Conservation (phyloP, 257 asterid species). For the Jaltomata sinuosa region DNA sequence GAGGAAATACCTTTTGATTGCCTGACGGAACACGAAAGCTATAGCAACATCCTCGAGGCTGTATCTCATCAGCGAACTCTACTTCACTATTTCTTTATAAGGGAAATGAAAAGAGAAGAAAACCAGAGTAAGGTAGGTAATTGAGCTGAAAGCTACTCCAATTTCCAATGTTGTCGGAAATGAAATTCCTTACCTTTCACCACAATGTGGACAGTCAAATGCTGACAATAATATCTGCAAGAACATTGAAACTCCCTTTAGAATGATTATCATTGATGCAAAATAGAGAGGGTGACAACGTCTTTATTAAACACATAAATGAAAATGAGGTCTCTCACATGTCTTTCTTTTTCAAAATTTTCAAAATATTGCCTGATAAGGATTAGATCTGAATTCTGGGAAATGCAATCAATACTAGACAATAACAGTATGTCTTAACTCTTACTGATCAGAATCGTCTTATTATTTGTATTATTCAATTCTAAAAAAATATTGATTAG, state of each 20-base stretch:
- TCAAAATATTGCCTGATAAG: neutral
- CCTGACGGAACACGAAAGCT: slow-evolving; percentile 51
- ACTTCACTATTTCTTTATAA: slow-evolving; percentile 77
- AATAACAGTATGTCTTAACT: neutral
- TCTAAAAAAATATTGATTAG: neutral
- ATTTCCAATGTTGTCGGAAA: neutral
- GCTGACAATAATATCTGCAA: slow-evolving; percentile 85
- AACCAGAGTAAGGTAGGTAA: neutral
- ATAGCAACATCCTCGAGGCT: slow-evolving; percentile 77
- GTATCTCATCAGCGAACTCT: slow-evolving; percentile 95
- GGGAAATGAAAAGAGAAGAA: slow-evolving; percentile 9
- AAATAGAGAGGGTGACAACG: neutral
- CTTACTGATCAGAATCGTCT: neutral
- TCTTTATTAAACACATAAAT: neutral
- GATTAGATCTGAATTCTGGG: neutral
- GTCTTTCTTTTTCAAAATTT: neutral
- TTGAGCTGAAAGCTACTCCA: neutral
- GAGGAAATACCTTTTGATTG: slow-evolving; percentile 57
- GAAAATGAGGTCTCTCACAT: neutral
- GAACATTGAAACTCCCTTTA: neutral
- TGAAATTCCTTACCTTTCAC: slow-evolving; percentile 63
- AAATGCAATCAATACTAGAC: neutral
- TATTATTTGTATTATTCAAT: neutral
- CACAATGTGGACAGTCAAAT: slow-evolving; percentile 92
- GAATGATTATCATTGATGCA: neutral